Conservation (phyloP, 495 filamentous ascomycete species). For the Durotheca rogersii region DNA sequence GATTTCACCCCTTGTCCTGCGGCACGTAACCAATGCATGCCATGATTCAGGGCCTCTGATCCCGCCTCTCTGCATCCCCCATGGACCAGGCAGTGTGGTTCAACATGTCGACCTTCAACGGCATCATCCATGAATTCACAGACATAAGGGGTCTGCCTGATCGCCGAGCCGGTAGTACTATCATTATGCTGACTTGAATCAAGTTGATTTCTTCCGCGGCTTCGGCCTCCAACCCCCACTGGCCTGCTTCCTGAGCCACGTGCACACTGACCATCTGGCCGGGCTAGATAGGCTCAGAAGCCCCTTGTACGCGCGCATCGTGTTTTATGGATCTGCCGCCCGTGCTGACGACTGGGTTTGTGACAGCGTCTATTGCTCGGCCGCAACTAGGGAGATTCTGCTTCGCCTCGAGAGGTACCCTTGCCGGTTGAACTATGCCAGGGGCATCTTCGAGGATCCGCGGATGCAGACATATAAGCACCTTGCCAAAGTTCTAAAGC, state of each 20-base stretch:
- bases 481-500: constrained; percentile 72
- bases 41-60: too few relatives aligned
- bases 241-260: constrained; percentile 89
- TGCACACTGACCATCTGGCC: constrained; percentile 86
- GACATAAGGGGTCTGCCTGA: constrained; percentile 59
- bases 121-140: constrained; percentile 69
- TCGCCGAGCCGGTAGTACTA: too few relatives aligned
- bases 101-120: constrained; percentile 79
- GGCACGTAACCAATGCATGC: too few relatives aligned
- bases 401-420: constrained; percentile 73
- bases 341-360: constrained; percentile 1
- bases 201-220: constrained; percentile 81
- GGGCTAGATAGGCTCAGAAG: constrained; percentile 75
- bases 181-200: constrained; percentile 1
- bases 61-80: too few relatives aligned
- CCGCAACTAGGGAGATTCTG: constrained; percentile 76
- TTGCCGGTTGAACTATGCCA: constrained; percentile 75
- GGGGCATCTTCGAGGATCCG: constrained; percentile 69
- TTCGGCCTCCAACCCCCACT: constrained; percentile 59
- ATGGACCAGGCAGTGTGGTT: neutral
- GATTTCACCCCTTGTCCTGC: too few relatives aligned
- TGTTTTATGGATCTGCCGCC: constrained; percentile 8
- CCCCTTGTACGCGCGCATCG: constrained; percentile 58
- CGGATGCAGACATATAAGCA: constrained; percentile 70
- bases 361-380: constrained; percentile 79